phyloP scores from a whole-genome alignment of 352 stramenopile species.

The Globisporangium recalcitrans region DNA sequence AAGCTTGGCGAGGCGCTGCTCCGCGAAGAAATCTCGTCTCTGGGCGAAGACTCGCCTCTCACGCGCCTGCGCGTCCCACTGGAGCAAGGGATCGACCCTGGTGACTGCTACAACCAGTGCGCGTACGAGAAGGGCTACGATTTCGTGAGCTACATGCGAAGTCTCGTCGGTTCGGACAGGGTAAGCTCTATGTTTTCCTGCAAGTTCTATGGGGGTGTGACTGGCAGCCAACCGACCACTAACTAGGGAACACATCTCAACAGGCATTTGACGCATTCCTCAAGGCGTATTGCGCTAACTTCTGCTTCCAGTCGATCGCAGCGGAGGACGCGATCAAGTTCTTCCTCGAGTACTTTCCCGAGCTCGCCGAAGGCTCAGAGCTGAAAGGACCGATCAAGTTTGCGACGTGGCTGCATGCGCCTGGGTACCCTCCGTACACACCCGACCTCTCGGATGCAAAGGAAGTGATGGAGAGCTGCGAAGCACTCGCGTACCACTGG shows the following conservation, averaged over 20 bases:
- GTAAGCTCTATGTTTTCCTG: constrained; percentile 16
- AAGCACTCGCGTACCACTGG: constrained; percentile 66
- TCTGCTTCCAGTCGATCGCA: constrained; percentile 71
- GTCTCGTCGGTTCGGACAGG: constrained; percentile 55
- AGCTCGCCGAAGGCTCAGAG: constrained; percentile 43
- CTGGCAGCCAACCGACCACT: not conserved
- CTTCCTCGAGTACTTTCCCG: constrained; percentile 64
- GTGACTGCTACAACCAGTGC: constrained; percentile 80
- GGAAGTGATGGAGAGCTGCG: constrained; percentile 65
- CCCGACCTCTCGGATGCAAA: constrained; percentile 61
- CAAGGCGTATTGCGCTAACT: constrained; percentile 54
- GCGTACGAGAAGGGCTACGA: constrained; percentile 80
- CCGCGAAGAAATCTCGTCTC: constrained; percentile 59
- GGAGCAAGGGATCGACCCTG: constrained; percentile 68
- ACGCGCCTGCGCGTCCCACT: constrained; percentile 66
- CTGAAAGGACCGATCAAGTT: constrained; percentile 63
- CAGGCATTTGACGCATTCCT: constrained; percentile 71
- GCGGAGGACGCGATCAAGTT: constrained; percentile 66
- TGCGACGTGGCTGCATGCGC: constrained; percentile 58
- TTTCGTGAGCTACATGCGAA: constrained; percentile 72
- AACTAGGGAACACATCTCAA: not conserved
- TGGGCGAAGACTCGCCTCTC: constrained; percentile 64
- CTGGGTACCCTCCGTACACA: constrained; percentile 49
- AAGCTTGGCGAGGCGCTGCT: constrained; percentile 69
- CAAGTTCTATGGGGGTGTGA: not conserved